Evolutionary conservation across 768 basidiomycete genomes (phyloP).

Genomic region (Lactarius hatsudake): DNA sequence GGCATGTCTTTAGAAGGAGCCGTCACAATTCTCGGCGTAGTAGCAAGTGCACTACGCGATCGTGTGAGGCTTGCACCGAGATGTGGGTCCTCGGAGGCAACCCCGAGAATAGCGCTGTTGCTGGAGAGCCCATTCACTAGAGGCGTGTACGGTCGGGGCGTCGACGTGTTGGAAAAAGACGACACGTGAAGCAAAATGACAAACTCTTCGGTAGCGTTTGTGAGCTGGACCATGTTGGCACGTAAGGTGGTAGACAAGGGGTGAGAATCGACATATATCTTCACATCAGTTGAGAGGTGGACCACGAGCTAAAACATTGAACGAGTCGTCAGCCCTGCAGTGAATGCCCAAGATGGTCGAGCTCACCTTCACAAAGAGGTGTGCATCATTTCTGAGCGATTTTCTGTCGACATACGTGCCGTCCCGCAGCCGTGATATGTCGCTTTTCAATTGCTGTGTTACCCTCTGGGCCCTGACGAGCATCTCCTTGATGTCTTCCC

Average conservation of each 20-base stretch:
- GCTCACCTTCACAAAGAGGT: slow-evolving; percentile 75
- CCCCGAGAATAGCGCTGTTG: slow-evolving; percentile 13
- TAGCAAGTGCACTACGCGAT: slow-evolving; percentile 21
- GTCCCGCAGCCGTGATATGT: slow-evolving; percentile 56
- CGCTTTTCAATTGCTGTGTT: slow-evolving; percentile 59
- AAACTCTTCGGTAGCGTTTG: slow-evolving; percentile 83
- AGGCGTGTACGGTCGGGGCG: slow-evolving; percentile 60
- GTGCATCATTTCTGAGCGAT: slow-evolving; percentile 71
- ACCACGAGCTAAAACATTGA: slow-evolving; percentile 58
- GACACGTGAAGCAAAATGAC: slow-evolving; percentile 85
- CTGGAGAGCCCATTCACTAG: slow-evolving; percentile 20
- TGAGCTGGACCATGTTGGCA: slow-evolving; percentile 69
- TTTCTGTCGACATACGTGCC: slow-evolving; percentile 55
- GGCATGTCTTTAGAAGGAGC: slow-evolving; percentile 39
- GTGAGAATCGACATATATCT: slow-evolving; percentile 53
- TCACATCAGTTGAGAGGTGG: slow-evolving; percentile 70
- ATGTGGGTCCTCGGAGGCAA: slow-evolving; percentile 16
- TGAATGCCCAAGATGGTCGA: not conserved
- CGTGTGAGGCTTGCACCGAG: slow-evolving; percentile 20
- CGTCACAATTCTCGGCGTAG: not conserved
- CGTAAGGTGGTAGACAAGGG: slow-evolving; percentile 62
- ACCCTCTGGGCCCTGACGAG: slow-evolving; percentile 61
- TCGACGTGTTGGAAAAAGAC: slow-evolving; percentile 63
- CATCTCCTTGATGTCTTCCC: slow-evolving; percentile 48
- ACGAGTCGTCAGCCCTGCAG: not conserved